Conservation (phyloP, 768 basidiomycete genomes). For the Leccinum obscurum region DNA sequence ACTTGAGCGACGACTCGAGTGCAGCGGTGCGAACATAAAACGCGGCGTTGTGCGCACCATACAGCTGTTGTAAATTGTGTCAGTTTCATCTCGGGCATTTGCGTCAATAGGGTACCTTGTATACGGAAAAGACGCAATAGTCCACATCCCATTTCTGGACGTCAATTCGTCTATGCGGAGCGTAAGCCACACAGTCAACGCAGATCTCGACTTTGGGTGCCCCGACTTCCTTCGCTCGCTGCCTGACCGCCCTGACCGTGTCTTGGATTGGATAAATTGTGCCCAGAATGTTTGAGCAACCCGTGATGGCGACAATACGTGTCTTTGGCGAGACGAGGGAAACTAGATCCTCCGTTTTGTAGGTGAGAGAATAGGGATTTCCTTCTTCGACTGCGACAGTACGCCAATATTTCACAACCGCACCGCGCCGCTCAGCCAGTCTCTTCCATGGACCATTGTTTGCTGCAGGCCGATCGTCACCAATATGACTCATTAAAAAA, state of each 20-base stretch:
- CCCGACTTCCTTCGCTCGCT: constrained; percentile 51
- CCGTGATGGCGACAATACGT: constrained; percentile 71
- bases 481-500: neutral
- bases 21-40: constrained; percentile 56
- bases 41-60: constrained; percentile 69
- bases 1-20: constrained; percentile 51
- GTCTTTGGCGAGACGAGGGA: constrained; percentile 65
- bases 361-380: constrained; percentile 67
- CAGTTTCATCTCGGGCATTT: neutral
- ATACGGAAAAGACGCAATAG: constrained; percentile 68
- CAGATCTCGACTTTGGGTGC: constrained; percentile 62
- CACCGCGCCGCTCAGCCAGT: constrained; percentile 58
- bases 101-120: constrained; percentile 53
- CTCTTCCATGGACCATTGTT: constrained; percentile 79
- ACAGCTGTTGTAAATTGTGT: constrained; percentile 47
- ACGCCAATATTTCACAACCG: constrained; percentile 60
- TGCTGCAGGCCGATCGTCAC: constrained; percentile 40
- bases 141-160: constrained; percentile 79
- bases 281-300: constrained; percentile 76
- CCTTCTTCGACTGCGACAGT: constrained; percentile 45
- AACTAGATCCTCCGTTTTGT: constrained; percentile 55
- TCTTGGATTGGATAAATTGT: constrained; percentile 61
- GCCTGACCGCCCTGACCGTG: constrained; percentile 50
- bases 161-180: constrained; percentile 70
- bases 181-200: constrained; percentile 79